Percentiles rank a stretch among this genome's conserved stretches.
phyloP scores from a whole-genome alignment of 805 yeast species.

The Candida insectalens region DNA sequence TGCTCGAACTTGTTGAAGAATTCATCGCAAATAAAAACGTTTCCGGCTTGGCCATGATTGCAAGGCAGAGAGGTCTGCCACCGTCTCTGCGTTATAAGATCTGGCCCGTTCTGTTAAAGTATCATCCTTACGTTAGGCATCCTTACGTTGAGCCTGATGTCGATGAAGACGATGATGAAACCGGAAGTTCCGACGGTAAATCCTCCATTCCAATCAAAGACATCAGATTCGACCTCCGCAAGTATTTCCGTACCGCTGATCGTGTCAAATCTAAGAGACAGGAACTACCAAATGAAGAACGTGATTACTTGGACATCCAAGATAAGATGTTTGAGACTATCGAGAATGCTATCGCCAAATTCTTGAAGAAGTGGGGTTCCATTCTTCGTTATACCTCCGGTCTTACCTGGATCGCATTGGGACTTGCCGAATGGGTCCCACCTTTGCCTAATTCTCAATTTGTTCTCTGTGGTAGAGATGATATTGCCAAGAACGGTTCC shows the following conservation, averaged over 20 bases:
- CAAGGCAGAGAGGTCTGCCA: constrained; percentile 80
- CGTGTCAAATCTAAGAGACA: constrained; percentile 27
- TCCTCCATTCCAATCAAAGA: constrained; percentile 19
- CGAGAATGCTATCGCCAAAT: constrained; percentile 51
- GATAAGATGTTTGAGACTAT: constrained; percentile 44
- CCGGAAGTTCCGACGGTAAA: constrained; percentile 5
- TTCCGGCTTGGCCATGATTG: constrained; percentile 67
- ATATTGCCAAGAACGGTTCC: constrained; percentile 27
- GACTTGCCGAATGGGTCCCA: constrained; percentile 84
- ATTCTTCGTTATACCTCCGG: constrained; percentile 73
- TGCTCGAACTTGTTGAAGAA: constrained; percentile 44
- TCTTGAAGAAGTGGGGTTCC: constrained; percentile 70
- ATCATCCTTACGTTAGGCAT: constrained; percentile 75
- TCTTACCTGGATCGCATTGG: constrained; percentile 79
- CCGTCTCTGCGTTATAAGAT: constrained; percentile 66
- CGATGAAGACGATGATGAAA: constrained; percentile 27
- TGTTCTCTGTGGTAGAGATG: constrained; percentile 48
- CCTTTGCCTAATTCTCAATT: constrained; percentile 44
- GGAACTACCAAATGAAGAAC: constrained; percentile 18
- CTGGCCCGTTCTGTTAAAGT: constrained; percentile 77
- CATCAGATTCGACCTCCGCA: constrained; percentile 48
- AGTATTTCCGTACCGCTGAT: constrained; percentile 42
- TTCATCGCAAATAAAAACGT: constrained; percentile 54
- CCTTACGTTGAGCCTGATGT: constrained; percentile 65
- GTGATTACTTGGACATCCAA: constrained; percentile 33